Evolutionary conservation across 2,329 filamentous ascomycete species (phyloP).

Genomic region (Aspergillus piperis): DNA sequence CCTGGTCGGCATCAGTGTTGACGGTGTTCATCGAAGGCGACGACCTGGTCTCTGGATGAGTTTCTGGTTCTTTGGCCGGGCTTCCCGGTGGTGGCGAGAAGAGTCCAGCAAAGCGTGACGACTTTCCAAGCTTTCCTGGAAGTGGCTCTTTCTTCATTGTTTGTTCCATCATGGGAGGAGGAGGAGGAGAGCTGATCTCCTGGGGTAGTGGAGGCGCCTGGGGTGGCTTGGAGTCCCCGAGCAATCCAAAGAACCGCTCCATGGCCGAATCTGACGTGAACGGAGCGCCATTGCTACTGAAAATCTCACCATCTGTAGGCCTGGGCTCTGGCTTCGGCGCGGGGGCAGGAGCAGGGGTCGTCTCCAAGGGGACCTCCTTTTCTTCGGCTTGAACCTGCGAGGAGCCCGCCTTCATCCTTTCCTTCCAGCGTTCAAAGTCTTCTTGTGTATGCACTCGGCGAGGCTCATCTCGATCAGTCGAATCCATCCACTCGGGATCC

Average conservation of each 20-base stretch:
- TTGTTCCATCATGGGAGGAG: constrained; percentile 39
- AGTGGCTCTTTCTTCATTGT: constrained; percentile 39
- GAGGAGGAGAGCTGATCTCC: constrained; percentile 34
- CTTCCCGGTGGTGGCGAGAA: constrained; percentile 64
- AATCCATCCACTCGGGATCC: constrained; percentile 90
- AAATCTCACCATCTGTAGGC: constrained; percentile 52
- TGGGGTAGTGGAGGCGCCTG: constrained; percentile 40
- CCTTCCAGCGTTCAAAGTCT: constrained; percentile 94
- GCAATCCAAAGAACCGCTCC: constrained; percentile 75
- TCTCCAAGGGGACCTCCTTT: constrained; percentile 41
- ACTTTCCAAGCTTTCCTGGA: constrained; percentile 62
- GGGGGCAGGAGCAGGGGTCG: constrained; percentile 16
- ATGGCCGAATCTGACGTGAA: constrained; percentile 67
- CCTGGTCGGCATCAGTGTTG: constrained; percentile 68
- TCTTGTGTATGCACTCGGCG: constrained; percentile 76
- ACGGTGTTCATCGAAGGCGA: constrained; percentile 37
- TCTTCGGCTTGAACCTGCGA: constrained; percentile 41
- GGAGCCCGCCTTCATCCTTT: constrained; percentile 75
- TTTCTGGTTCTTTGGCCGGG: constrained; percentile 41
- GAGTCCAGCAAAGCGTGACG: constrained; percentile 84
- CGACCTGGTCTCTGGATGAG: constrained; percentile 25
- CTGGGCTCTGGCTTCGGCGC: constrained; percentile 41
- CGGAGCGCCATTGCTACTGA: constrained; percentile 58
- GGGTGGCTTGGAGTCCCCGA: constrained; percentile 50
- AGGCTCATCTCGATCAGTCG: constrained; percentile 66